These are phyloP conservation scores for Pichia cephalocereana DNA, from an alignment of 805 yeast species.

Conservation along the genomic window DNA sequence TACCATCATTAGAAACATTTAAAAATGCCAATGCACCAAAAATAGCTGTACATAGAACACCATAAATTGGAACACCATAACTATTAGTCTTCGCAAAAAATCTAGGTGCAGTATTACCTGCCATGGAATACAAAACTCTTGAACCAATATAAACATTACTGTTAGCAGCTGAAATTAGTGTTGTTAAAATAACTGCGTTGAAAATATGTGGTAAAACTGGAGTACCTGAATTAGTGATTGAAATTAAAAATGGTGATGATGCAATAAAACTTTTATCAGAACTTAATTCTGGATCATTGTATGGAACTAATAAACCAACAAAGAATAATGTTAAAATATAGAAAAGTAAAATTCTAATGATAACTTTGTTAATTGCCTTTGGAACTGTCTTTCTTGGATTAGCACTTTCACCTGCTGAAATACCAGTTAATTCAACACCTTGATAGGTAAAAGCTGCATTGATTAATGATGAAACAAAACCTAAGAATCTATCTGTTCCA, in stretches of 20 bases:
- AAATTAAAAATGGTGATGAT: constrained; percentile 65
- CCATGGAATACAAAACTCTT: constrained; percentile 56
- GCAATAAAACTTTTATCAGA: constrained; percentile 33
- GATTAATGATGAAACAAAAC: constrained; percentile 61
- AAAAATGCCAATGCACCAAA: constrained; percentile 61
- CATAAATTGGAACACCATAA: constrained; percentile 52
- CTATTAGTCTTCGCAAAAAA: constrained; percentile 39
- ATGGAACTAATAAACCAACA: constrained; percentile 64
- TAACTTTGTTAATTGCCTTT: constrained; percentile 60
- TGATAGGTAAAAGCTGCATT: constrained; percentile 76
- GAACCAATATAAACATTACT: constrained; percentile 68
- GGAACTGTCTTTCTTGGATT: constrained; percentile 67
- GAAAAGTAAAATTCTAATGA: constrained; percentile 55
- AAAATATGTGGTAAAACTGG: constrained; percentile 57
- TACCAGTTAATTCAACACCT: constrained; percentile 71
- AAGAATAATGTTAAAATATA: constrained; percentile 59
- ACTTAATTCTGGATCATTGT: constrained; percentile 44
- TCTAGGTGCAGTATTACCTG: constrained; percentile 51
- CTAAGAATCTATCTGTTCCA: constrained; percentile 52
- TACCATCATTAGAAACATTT: constrained; percentile 43
- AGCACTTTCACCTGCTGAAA: constrained; percentile 65
- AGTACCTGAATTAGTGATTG: constrained; percentile 62
- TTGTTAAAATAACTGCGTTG: constrained; percentile 58
- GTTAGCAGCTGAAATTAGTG: constrained; percentile 73
- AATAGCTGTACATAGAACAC: constrained; percentile 47